phyloP scores from a whole-genome alignment of 129 eudicot genomes.

The Pittosporum tobira region DNA sequence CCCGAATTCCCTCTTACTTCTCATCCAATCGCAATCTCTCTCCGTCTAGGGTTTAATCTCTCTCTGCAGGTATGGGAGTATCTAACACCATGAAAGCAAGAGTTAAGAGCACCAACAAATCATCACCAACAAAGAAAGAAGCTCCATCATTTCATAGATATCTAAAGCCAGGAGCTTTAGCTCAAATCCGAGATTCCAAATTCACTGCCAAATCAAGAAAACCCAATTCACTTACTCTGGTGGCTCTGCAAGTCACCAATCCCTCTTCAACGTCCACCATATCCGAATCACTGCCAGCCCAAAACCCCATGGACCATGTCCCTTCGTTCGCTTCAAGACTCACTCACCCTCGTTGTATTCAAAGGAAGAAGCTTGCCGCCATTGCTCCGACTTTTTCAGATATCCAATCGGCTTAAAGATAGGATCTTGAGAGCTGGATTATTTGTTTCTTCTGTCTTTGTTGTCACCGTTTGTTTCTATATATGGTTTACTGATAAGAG shows the following conservation, averaged over 20 bases:
- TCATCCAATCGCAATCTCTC: background rate
- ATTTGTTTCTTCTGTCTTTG: no score
- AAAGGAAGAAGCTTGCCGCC: background rate
- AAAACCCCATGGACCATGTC: conserved; percentile 11
- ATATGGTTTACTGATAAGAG: no score
- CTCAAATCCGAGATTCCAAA: conserved; percentile 33
- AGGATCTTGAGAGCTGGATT: background rate
- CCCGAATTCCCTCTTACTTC: background rate
- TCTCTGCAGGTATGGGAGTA: background rate
- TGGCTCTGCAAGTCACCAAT: conserved; percentile 8
- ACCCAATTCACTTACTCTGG: conserved; percentile 7
- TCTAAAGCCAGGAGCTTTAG: conserved; percentile 40
- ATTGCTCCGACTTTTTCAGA: background rate
- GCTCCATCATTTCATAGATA: conserved; percentile 12
- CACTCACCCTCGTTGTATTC: background rate
- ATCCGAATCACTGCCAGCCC: background rate
- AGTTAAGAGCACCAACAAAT: background rate
- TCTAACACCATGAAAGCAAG: background rate
- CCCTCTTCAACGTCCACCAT: conserved; percentile 3
- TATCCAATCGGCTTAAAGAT: background rate
- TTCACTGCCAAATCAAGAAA: conserved; percentile 23
- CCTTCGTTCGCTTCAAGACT: conserved; percentile 26
- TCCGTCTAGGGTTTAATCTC: background rate
- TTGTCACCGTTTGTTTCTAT: no score
- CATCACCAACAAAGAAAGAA: conserved; percentile 3